Evolutionary conservation across 75 land plant species (phyloP).

Genomic region (Sequoia sempervirens): DNA sequence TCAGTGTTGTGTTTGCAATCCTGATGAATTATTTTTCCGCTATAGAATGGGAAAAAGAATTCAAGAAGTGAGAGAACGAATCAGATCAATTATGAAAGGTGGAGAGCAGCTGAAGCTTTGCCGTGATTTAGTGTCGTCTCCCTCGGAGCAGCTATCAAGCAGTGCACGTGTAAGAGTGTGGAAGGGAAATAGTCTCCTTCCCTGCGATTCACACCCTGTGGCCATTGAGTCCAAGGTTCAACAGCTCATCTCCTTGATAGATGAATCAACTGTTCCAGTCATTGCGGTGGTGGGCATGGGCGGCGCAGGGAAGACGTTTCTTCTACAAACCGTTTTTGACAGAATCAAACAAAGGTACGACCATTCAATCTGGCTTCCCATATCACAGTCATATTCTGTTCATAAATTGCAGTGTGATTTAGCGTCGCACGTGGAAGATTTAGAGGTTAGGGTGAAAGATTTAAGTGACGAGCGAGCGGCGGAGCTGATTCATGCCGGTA

Average conservation of each 20-base stretch:
- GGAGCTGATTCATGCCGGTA: no score
- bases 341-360: neutral
- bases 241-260: no score
- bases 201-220: neutral
- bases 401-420: neutral
- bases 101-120: neutral
- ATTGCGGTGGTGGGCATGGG: neutral
- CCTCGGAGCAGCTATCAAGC: neutral
- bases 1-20: no score
- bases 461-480: neutral
- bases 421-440: neutral
- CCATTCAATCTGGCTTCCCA: neutral
- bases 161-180: neutral
- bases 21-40: no score
- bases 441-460: neutral
- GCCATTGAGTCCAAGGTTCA: no score
- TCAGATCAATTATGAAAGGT: no score
- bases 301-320: neutral
- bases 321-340: neutral
- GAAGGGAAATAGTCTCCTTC: no score
- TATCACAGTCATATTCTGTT: neutral
- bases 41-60: neutral
- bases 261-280: no score
- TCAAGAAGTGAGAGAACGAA: neutral
- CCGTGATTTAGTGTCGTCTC: no score